Percentiles rank a stretch among this genome's conserved stretches.
Evolutionary conservation across 164 flowering plant species (phyloP).

Genomic region (Magnolia officinalis): DNA sequence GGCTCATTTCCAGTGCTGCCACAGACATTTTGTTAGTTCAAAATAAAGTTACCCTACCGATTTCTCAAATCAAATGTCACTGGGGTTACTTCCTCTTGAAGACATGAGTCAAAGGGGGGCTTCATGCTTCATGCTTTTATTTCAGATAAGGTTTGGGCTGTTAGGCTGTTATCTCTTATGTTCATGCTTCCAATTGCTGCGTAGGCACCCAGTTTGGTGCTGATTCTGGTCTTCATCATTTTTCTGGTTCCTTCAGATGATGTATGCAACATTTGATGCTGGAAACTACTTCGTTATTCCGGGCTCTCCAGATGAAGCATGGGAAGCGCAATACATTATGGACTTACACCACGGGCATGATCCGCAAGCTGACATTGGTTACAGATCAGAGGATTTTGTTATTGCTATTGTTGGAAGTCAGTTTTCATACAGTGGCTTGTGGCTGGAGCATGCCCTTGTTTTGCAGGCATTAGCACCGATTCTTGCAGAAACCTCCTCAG

Average conservation of each 20-base stretch:
- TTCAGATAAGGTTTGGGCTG: no score
- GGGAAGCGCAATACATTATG: conserved; percentile 46
- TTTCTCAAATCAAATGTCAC: no score
- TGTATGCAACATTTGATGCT: conserved; percentile 72
- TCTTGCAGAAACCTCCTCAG: conserved; percentile 31
- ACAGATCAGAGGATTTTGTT: conserved; percentile 47
- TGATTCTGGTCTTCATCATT: background rate
- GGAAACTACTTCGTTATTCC: conserved; percentile 90
- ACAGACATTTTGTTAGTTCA: background rate
- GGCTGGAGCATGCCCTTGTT: conserved; percentile 90
- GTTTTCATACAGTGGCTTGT: conserved; percentile 69
- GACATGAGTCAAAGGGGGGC: no score
- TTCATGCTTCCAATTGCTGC: no score
- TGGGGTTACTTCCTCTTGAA: no score
- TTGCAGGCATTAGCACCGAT: conserved; percentile 71
- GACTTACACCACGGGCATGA: conserved; percentile 27
- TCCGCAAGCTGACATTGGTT: conserved; percentile 41
- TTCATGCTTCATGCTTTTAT: no score
- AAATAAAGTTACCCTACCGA: no score
- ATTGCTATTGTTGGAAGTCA: conserved; percentile 76
- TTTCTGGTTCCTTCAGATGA: conserved; percentile 44
- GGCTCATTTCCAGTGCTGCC: background rate
- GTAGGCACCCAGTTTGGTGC: no score
- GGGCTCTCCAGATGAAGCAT: conserved; percentile 77
- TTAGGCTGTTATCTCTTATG: no score